Conservation (phyloP, 495 filamentous ascomycete species). For the Parmelia sp. region DNA sequence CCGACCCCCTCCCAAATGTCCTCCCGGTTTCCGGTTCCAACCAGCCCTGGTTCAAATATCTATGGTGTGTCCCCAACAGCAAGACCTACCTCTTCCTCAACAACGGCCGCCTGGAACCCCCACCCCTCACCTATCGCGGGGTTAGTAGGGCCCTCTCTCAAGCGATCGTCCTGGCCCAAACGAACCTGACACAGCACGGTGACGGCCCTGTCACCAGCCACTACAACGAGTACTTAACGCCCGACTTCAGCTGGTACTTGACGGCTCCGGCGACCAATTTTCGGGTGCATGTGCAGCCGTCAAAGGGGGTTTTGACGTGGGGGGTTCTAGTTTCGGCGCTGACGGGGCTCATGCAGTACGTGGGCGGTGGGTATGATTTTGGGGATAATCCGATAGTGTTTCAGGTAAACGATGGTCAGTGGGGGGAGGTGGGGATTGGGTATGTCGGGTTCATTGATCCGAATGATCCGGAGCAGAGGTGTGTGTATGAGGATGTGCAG, state of each 20-base stretch:
- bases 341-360: not conserved
- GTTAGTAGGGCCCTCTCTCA: not conserved
- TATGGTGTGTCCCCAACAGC: conserved; percentile 1
- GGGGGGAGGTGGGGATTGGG: conserved; percentile 14
- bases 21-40: conserved; percentile 3
- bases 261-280: not conserved
- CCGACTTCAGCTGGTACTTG: not conserved
- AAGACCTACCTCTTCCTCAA: conserved; percentile 8
- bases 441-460: conserved; percentile 4
- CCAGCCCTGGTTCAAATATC: conserved; percentile 9
- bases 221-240: not conserved
- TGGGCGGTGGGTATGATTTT: not conserved
- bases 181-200: not conserved
- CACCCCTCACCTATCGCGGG: conserved; percentile 1
- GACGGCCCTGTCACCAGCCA: not conserved
- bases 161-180: not conserved
- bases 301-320: not conserved
- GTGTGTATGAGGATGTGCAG: not conserved
- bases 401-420: conserved; percentile 2
- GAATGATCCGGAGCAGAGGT: not conserved
- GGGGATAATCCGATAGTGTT: conserved; percentile 1
- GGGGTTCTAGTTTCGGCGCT: not conserved
- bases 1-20: not conserved
- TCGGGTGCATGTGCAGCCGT: not conserved
- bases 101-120: not conserved